These are phyloP conservation scores for Penicillium sp. DNA, from an alignment of 2,329 filamentous ascomycete species.

Conservation along the genomic window DNA sequence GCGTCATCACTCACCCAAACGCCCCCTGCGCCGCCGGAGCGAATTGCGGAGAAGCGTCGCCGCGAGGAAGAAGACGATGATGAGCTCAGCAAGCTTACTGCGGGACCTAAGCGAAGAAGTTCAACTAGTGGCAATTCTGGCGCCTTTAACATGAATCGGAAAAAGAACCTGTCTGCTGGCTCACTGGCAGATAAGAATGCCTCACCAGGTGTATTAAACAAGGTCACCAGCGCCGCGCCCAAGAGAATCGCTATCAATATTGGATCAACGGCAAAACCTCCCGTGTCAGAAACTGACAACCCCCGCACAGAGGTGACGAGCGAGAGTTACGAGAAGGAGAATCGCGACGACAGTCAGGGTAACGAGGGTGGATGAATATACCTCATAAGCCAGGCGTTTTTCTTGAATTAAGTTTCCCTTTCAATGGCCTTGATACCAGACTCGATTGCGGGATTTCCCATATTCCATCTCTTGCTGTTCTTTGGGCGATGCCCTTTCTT, in stretches of 20 bases:
- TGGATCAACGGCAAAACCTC: constrained; percentile 22
- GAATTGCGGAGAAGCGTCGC: constrained; percentile 77
- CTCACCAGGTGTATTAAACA: constrained; percentile 12
- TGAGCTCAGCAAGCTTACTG: constrained; percentile 72
- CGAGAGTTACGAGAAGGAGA: constrained; percentile 26
- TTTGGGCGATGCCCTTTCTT: constrained; percentile 13
- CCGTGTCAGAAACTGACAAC: constrained; percentile 13
- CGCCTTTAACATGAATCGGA: constrained; percentile 27
- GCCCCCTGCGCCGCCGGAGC: constrained; percentile 47
- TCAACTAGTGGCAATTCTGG: constrained; percentile 34
- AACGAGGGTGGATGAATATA: constrained; percentile 17
- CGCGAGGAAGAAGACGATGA: constrained; percentile 85
- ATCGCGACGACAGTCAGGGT: constrained; percentile 21
- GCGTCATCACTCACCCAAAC: constrained; percentile 20
- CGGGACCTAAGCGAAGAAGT: constrained; percentile 40
- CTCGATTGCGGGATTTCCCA: constrained; percentile 8
- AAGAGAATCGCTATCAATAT: constrained; percentile 38
- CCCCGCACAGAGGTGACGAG: constrained; percentile 13
- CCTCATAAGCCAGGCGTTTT: constrained; percentile 7
- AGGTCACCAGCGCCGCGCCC: constrained; percentile 19
- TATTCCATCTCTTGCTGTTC: constrained; percentile 8
- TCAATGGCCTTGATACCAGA: constrained; percentile 16
- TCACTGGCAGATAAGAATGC: constrained; percentile 24
- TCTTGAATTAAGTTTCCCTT: constrained; percentile 9
- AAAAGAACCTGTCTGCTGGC: constrained; percentile 25